Percentiles rank a stretch among this genome's conserved stretches.
Evolutionary conservation across 305 asterid genomes (phyloP).

Genomic region (Solanum hybrid): DNA sequence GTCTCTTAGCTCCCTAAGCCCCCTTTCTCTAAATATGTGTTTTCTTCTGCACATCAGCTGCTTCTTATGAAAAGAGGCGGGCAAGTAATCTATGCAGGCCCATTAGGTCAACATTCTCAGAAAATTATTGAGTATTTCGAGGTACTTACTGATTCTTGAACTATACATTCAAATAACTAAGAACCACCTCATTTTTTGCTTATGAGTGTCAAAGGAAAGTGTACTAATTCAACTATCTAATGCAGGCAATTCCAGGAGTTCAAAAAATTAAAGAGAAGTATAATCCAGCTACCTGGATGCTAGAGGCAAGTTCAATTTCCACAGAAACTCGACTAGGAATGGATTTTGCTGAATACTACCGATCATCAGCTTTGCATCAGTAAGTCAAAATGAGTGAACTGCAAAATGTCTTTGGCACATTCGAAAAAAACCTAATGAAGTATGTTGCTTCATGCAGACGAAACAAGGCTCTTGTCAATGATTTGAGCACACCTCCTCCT

Average conservation of each 20-base stretch:
- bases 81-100: slow-evolving; percentile 85
- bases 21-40: slow-evolving; percentile 1
- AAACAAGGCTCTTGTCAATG: slow-evolving; percentile 48
- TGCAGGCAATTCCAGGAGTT: slow-evolving; percentile 66
- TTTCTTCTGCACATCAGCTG: slow-evolving; percentile 33
- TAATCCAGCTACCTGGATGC: slow-evolving; percentile 99
- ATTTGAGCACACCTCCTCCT: slow-evolving; percentile 36
- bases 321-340: slow-evolving; percentile 62
- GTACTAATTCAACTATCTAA: not conserved
- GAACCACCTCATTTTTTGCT: not conserved
- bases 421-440: not conserved
- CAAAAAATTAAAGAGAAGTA: slow-evolving; percentile 64
- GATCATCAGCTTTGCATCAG: slow-evolving; percentile 51
- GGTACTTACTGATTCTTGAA: slow-evolving; percentile 28
- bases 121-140: slow-evolving; percentile 74
- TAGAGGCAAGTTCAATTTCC: slow-evolving; percentile 77
- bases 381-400: slow-evolving; percentile 25
- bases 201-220: not conserved
- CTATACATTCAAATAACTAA: not conserved
- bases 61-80: slow-evolving; percentile 96
- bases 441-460: slow-evolving; percentile 21
- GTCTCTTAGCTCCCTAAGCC: not conserved
- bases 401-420: not conserved
- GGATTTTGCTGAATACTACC: slow-evolving; percentile 77
- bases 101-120: slow-evolving; percentile 65